Percentiles rank a stretch among this genome's conserved stretches.
phyloP scores from a whole-genome alignment of 2,329 filamentous ascomycete species.

The Teratosphaeria viscida region DNA sequence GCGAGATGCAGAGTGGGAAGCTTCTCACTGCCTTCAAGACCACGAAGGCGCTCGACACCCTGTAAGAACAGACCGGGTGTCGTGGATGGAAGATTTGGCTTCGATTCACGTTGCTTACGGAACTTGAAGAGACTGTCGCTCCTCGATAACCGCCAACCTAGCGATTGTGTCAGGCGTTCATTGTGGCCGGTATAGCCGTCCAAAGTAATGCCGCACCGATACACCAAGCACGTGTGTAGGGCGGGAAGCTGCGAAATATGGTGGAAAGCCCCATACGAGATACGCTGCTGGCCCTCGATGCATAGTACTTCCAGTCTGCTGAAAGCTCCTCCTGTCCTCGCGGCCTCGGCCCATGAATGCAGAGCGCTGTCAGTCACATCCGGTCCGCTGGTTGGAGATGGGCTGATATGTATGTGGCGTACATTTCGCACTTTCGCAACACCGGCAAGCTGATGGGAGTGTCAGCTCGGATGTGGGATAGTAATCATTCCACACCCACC shows the following conservation, averaged over 20 bases:
- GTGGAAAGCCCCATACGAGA: conserved; percentile 7
- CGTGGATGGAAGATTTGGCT: not conserved
- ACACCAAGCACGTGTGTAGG: conserved; percentile 3
- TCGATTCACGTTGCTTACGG: not conserved
- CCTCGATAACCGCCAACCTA: not conserved
- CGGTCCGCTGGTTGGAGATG: not conserved
- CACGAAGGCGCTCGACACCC: not conserved
- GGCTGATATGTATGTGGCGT: conserved; percentile 7
- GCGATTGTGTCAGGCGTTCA: not conserved
- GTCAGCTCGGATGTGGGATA: not conserved
- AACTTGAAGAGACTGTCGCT: not conserved
- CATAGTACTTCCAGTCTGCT: conserved; percentile 10
- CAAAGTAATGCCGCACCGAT: not conserved
- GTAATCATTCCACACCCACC: not conserved
- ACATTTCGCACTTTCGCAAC: conserved; percentile 8
- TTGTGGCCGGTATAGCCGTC: not conserved
- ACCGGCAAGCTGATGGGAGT: conserved; percentile 1
- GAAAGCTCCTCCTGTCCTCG: conserved; percentile 8
- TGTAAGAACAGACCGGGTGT: not conserved
- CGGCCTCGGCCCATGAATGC: conserved; percentile 12
- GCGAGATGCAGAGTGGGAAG: not conserved
- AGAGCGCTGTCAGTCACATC: conserved; percentile 11
- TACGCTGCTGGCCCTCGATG: conserved; percentile 3
- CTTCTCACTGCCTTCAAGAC: not conserved
- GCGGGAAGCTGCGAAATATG: conserved; percentile 10